Base-by-base conservation (phyloP, 139 green algal genomes). In the Auxenochlorella protothecoides region DNA sequence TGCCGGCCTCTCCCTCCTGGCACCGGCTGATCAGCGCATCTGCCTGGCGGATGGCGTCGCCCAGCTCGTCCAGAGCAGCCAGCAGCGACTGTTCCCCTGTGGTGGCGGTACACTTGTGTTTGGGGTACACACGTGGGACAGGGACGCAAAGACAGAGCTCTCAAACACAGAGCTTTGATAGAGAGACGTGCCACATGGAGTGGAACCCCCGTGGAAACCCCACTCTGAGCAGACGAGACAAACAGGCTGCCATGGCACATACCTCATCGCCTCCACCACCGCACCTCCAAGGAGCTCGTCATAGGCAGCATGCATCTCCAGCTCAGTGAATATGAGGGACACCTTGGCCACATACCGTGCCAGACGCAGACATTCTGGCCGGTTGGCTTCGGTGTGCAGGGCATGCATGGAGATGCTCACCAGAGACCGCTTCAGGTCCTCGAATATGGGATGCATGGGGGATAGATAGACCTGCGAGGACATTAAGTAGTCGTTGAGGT, bases 11-110 rank as follows among this genome's bases (percentile, higher is more conserved):
- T 11, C 65, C 59, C 52, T 11, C 52, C 3, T 55, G 27, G 44
- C 65, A 76, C 75, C 72, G 68, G 27, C 27, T 44, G 27, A 44
- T 44, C 70, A 10, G 56, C 11, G 3, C 16, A 59, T 59, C 53
- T 15, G 14, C 67, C 66, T 74, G 70, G 15, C 5, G 3, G n/a
- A 70, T 59, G 6, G 77, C 71, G 56, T 72, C 53, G 57, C 66
- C 70, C 14, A 66, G 71, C 69, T 76, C 65, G 3, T 75, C 56
- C 65, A 80, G 57, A 15, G 64, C 76, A 6, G 4, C 53, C 3
- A 59, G 53, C 1, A 75, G 27, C 27, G 27, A 44, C 27, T 44
- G 27, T 44, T 44, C 27, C 27, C 27, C 27, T 44, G 27, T 44
- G 27, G 27, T 44, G 27, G 27, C 27, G 27, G 27, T 44, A 44